phyloP scores from a whole-genome alignment of 495 filamentous ascomycete genomes.

The Penicillium paradoxum region DNA sequence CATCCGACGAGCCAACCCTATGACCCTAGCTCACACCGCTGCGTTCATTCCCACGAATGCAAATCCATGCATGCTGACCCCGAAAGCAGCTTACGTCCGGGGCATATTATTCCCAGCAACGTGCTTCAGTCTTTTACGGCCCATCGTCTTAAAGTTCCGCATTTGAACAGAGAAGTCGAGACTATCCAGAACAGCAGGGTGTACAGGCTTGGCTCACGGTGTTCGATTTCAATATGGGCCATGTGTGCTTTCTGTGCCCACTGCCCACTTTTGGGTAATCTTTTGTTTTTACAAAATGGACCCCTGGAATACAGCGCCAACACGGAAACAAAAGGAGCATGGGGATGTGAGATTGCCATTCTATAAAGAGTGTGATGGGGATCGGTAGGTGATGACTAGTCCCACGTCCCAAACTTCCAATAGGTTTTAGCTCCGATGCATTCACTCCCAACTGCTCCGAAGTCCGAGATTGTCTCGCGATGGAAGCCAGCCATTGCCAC shows the following conservation, averaged over 20 bases:
- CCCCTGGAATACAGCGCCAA: slow-evolving; percentile 9
- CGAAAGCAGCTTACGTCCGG: slow-evolving; percentile 1
- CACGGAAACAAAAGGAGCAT: slow-evolving; percentile 8
- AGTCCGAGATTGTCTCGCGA: slow-evolving; percentile 4
- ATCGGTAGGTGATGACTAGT: neutral
- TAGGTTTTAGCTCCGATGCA: slow-evolving; percentile 12
- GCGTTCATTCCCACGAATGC: slow-evolving; percentile 2
- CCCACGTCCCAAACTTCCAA: neutral
- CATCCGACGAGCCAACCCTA: neutral
- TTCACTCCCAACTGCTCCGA: slow-evolving; percentile 14
- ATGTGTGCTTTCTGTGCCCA: neutral
- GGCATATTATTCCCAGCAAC: neutral
- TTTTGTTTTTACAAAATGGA: neutral
- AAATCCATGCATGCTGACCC: neutral
- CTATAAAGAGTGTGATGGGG: slow-evolving; percentile 1
- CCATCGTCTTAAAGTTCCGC: neutral
- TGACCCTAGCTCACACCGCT: neutral
- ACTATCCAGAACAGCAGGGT: neutral
- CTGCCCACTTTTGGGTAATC: neutral
- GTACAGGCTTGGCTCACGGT: slow-evolving; percentile 3
- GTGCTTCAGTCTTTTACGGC: neutral
- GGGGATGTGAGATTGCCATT: slow-evolving; percentile 1
- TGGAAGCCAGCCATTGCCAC: slow-evolving; percentile 29
- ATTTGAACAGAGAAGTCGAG: neutral
- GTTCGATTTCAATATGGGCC: neutral